These are phyloP conservation scores for Thalia dealbata DNA, from an alignment of 176 grass and related monocot genomes.

Conservation along the genomic window DNA sequence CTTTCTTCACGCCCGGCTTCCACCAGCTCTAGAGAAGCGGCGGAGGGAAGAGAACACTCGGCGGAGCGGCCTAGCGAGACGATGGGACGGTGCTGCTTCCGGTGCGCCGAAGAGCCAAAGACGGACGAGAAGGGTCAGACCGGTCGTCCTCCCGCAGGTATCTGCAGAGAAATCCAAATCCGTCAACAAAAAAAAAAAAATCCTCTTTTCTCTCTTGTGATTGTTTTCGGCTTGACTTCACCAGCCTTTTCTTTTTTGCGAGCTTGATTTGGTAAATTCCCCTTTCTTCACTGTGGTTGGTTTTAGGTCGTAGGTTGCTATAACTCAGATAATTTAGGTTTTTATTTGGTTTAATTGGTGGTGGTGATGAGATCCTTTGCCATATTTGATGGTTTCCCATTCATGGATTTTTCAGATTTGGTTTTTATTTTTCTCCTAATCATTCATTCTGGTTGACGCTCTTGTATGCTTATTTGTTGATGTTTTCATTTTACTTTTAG, in stretches of 20 bases:
- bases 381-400: not conserved
- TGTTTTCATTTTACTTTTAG: no score
- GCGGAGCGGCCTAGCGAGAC: not conserved
- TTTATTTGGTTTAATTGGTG: not conserved
- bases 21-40: not conserved
- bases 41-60: not conserved
- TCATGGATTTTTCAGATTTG: not conserved
- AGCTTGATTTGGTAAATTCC: not conserved
- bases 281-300: not conserved
- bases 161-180: not conserved
- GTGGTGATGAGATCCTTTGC: not conserved
- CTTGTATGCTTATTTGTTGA: no score
- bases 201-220: not conserved
- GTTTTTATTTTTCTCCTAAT: not conserved
- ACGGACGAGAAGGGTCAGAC: not conserved
- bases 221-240: not conserved
- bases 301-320: not conserved
- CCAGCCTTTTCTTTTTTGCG: not conserved
- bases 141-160: not conserved
- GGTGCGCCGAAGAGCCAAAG: constrained; percentile 4
- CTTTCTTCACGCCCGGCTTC: not conserved
- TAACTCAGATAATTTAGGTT: not conserved
- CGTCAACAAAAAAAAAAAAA: not conserved
- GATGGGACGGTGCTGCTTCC: constrained; percentile 11
- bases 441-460: not conserved